Evolutionary conservation across 768 basidiomycete species (phyloP).

Genomic region (Suillus subaureus): DNA sequence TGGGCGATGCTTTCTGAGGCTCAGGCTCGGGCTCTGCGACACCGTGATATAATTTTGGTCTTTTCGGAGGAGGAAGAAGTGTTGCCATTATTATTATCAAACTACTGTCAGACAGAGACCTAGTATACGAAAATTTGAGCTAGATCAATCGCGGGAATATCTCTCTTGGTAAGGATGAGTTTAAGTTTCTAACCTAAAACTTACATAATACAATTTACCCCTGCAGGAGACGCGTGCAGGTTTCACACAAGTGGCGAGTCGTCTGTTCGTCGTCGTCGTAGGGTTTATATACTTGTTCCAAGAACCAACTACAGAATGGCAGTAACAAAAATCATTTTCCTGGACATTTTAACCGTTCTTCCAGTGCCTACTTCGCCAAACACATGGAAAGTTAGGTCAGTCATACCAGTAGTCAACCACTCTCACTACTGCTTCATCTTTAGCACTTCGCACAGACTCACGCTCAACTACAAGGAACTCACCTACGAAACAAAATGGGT

Average conservation of each 20-base stretch:
- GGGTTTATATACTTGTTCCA: background rate
- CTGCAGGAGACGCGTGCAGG: background rate
- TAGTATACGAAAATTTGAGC: background rate
- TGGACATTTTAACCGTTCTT: slow-evolving; percentile 14
- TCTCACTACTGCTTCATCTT: background rate
- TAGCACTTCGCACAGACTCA: slow-evolving; percentile 15
- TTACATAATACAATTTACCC: too few species aligned
- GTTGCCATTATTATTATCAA: slow-evolving; percentile 63
- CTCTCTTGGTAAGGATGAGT: too few species aligned
- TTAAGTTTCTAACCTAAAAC: too few species aligned
- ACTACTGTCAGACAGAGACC: background rate
- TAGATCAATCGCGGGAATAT: slow-evolving; percentile 1
- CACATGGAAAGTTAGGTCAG: slow-evolving; percentile 18
- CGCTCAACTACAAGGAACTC: slow-evolving; percentile 33
- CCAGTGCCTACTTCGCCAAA: slow-evolving; percentile 15
- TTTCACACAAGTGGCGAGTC: background rate
- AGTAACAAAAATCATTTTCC: slow-evolving; percentile 15
- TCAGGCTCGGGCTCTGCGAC: slow-evolving; percentile 65
- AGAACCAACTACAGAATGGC: slow-evolving; percentile 5
- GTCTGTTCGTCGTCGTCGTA: too few species aligned
- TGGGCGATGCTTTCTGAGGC: slow-evolving; percentile 49
- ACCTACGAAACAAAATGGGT: slow-evolving; percentile 31
- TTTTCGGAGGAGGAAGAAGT: slow-evolving; percentile 84
- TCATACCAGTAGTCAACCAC: background rate
- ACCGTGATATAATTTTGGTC: slow-evolving; percentile 81